A percentile compares a stretch with the other conserved stretches of the same genome.
These are phyloP conservation scores for Vicia faba DNA, from an alignment of 306 rosid genomes.

Conservation along the genomic window DNA sequence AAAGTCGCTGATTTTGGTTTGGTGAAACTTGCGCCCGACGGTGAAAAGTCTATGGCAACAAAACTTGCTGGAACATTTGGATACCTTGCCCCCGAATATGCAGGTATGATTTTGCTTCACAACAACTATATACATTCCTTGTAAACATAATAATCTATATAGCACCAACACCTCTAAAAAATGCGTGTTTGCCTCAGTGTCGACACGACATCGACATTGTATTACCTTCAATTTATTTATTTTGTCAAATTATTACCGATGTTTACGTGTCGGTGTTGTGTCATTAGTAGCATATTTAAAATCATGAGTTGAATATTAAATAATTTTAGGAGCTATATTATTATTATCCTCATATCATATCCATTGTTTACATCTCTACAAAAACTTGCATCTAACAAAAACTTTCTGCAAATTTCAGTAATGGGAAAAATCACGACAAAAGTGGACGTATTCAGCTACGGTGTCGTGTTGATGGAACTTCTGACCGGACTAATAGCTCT, in stretches of 20 bases:
- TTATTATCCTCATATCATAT: neutral
- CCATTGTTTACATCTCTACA: neutral
- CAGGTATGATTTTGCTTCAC: conserved; percentile 47
- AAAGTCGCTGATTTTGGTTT: conserved; percentile 82
- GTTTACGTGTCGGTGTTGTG: too few relatives aligned
- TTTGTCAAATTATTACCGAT: too few relatives aligned
- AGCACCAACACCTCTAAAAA: too few relatives aligned
- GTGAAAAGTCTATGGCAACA: conserved; percentile 67
- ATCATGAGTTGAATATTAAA: neutral
- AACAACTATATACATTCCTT: conserved; percentile 5
- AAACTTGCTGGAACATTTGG: conserved; percentile 89
- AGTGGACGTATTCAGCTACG: conserved; percentile 76
- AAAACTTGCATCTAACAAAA: neutral
- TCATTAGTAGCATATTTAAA: too few relatives aligned
- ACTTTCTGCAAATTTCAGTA: conserved; percentile 53
- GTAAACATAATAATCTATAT: too few relatives aligned
- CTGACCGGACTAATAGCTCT: conserved; percentile 76
- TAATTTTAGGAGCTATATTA: neutral
- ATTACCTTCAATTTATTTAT: too few relatives aligned
- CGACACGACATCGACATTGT: too few relatives aligned
- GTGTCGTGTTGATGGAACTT: conserved; percentile 83
- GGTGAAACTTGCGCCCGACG: conserved; percentile 87
- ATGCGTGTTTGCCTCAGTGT: too few relatives aligned
- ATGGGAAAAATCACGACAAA: conserved; percentile 88
- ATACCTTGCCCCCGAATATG: conserved; percentile 91